Base-by-base conservation (phyloP, 768 basidiomycete genomes). In the Scleroderma bovista region DNA sequence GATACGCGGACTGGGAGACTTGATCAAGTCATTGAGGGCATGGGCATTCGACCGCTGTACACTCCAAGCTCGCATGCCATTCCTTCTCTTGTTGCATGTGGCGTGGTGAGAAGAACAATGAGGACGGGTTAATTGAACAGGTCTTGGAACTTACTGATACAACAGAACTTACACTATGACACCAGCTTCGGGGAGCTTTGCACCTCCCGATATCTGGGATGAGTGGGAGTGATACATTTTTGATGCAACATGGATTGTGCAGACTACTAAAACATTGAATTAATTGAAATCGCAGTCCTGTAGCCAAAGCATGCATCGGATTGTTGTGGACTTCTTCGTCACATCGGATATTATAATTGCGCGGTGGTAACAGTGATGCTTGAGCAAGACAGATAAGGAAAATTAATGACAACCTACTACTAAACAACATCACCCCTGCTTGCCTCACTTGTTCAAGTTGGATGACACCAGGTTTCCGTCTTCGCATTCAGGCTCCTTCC, bases 1-100 rank as follows among this genome's bases (percentile, higher is more conserved):
- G 72, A 80, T 51, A 68, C 80, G 23, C 66, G 71, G 13, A 84
- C 83, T 1, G 83, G 86, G 4, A 66, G 77, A 45, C 79, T 93
- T 17, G 79, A 83, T 16, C 90, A 93, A 66, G 86, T 90, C n/a
- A 81, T 92, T 39, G 85, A 88, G 59, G 88, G 75, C 1, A 57
- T 59, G 11, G 86, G 88, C 57, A 76, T 92, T 33, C 80, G 86
- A 22, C 72, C 88, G 24, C 65, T 85, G 61, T 60, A 57, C 36
- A 65, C 71, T 38, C 56, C 63, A 2, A 52, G 53, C 32, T 38
- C 44, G 12, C 57, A 56, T 15, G 70, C 75, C 29, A 76, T 78
- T 45, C 72, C 79, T 6, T 71, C 87, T 20, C 60, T 90, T 40
- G 70, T 84, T 4, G 85, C 75, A 12, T n/a, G n/a, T 84, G 84